Evolutionary conservation across 441 rosid genomes (phyloP).

Genomic region (Adansonia grandidieri): DNA sequence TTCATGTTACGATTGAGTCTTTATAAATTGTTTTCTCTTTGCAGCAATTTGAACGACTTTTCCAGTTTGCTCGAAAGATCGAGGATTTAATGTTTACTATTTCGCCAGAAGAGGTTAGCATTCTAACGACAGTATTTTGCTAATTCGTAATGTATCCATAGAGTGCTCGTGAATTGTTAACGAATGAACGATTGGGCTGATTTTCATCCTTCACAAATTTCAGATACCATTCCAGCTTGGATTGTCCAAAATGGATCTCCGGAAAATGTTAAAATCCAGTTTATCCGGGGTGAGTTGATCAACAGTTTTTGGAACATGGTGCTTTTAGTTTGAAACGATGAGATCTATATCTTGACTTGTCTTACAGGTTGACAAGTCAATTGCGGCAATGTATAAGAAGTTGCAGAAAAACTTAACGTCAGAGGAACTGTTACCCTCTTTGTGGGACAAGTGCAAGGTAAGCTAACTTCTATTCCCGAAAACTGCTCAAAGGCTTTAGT

Average conservation of each 20-base stretch:
- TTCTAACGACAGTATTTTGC: slow-evolving; percentile 14
- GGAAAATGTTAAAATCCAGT: slow-evolving; percentile 91
- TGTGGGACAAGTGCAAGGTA: slow-evolving; percentile 99
- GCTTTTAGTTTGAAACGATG: not conserved
- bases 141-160: slow-evolving; percentile 5
- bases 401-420: slow-evolving; percentile 94
- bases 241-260: slow-evolving; percentile 90
- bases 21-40: slow-evolving; percentile 32
- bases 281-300: slow-evolving; percentile 78
- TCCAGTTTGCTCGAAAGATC: slow-evolving; percentile 87
- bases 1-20: slow-evolving; percentile 15
- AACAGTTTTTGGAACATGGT: not conserved
- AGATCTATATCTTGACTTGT: slow-evolving; percentile 18
- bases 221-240: slow-evolving; percentile 98
- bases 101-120: slow-evolving; percentile 87
- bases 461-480: not conserved
- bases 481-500: not conserved
- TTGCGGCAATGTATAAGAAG: slow-evolving; percentile 87
- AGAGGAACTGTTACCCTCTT: slow-evolving; percentile 87
- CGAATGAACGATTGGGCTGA: slow-evolving; percentile 21
- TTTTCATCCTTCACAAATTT: slow-evolving; percentile 23
- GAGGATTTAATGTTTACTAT: slow-evolving; percentile 96
- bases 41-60: slow-evolving; percentile 97
- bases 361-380: slow-evolving; percentile 85
- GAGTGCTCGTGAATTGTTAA: not conserved